Base-by-base conservation (phyloP, 495 filamentous ascomycete species). In the Apiosordaria backusii region DNA sequence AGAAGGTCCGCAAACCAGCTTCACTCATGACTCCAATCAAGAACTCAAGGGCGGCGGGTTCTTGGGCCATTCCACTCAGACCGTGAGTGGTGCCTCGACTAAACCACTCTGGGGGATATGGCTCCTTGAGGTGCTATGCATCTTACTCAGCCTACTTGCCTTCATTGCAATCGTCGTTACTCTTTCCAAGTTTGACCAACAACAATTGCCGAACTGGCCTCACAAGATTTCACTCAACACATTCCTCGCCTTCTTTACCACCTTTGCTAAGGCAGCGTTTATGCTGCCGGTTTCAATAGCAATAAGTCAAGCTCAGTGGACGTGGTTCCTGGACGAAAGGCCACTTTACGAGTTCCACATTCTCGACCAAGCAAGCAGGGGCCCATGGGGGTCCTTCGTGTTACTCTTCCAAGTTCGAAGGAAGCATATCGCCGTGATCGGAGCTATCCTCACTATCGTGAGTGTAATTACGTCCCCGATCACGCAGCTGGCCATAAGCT, bases 291-390 rank as follows among this genome's bases (percentile, higher is more conserved):
- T 81, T 29, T 68, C 71, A 6, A 71, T 76, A 54, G 69, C 61
- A 9, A 61, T 83, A n/a, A 74, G 72, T 16, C 79, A 81, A 60
- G 68, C 79, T 22, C 81, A 81, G 66, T 81, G 79, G 79, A 76
- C 74, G 13, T 81, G 79, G 79, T 80, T 79, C 68, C 68, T 10
- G 35, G 66, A 65, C 24, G 73, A 73, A 71, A 70, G 53, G 61
- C 75, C 75, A 26, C 66, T 85, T 6, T 71, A 69, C 18, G 79
- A 83, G 63, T 72, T 83, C 45, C 71, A 79, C 4, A 65, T 73
- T 23, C 74, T 82, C 25, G 82, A 84, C 63, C 74, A 73, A n/a
- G 81, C 81, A 4, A 72, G 70, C 52, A 67, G 72, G 13, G 68
- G 67, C 10, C n/a, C 67, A 1, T 64, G 26, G 27, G 71, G 71